Percentiles rank a stretch among this genome's conserved stretches.
Conservation (phyloP, 768 basidiomycete genomes). For the Nevesoporus exiguus region DNA sequence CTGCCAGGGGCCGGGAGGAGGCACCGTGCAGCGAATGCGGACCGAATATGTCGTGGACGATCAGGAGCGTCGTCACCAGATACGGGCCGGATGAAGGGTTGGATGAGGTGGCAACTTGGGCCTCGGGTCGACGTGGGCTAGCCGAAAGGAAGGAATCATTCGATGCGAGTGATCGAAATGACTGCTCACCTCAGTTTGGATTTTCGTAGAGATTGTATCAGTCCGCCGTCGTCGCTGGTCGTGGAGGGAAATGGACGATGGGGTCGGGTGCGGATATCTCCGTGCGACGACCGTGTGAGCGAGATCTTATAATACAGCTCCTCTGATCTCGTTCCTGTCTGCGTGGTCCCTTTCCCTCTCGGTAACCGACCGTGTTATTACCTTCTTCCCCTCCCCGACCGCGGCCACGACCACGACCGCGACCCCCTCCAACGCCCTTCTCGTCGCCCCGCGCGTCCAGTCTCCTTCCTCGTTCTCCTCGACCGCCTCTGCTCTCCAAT, state of each 20-base stretch:
- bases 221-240: not conserved
- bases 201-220: too few species aligned
- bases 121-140: too few species aligned
- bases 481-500: constrained; percentile 7
- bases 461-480: not conserved
- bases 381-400: not conserved
- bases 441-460: constrained; percentile 1
- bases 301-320: constrained; percentile 1
- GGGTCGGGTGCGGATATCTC: constrained; percentile 2
- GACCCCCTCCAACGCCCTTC: not conserved
- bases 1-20: too few species aligned
- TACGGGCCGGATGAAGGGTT: too few species aligned
- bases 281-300: constrained; percentile 2
- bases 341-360: not conserved
- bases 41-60: not conserved
- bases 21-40: not conserved
- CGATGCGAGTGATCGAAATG: too few species aligned
- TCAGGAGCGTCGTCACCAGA: too few species aligned
- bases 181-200: too few species aligned
- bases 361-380: not conserved
- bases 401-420: not conserved
- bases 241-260: not conserved
- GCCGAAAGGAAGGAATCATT: too few species aligned
- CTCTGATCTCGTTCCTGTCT: constrained; percentile 8
- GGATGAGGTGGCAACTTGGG: too few species aligned